A percentile compares a stretch with the other conserved stretches of the same genome.
phyloP scores from a whole-genome alignment of 2,329 filamentous ascomycete species.

The Colletotrichum sp. region DNA sequence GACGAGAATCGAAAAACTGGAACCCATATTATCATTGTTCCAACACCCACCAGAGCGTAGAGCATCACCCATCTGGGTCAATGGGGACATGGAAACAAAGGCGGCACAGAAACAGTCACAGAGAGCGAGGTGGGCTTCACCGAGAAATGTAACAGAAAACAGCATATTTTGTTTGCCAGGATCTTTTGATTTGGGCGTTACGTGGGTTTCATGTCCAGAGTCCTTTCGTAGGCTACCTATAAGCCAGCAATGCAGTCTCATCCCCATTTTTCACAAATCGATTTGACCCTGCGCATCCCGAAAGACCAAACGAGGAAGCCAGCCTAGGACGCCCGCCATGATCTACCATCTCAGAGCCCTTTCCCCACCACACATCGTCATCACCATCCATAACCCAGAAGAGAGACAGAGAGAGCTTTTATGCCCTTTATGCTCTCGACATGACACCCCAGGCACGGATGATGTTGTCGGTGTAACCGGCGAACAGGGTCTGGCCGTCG shows the following conservation, averaged over 20 bases:
- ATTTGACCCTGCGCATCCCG: slow-evolving; percentile 39
- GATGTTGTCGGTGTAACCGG: slow-evolving; percentile 99
- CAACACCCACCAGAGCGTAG: not conserved
- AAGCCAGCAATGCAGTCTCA: slow-evolving; percentile 35
- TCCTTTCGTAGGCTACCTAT: slow-evolving; percentile 38
- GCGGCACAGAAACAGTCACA: not conserved
- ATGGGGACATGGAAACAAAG: not conserved
- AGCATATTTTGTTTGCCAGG: slow-evolving; percentile 24
- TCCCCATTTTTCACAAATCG: slow-evolving; percentile 24
- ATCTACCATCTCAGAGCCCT: slow-evolving; percentile 38
- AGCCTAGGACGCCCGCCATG: slow-evolving; percentile 51
- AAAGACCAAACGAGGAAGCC: slow-evolving; percentile 51
- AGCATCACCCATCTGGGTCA: not conserved
- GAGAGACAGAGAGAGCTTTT: slow-evolving; percentile 17
- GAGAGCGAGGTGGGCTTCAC: not conserved
- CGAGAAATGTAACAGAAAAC: not conserved
- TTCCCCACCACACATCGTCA: slow-evolving; percentile 18
- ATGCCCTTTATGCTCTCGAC: slow-evolving; percentile 76
- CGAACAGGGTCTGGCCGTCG: slow-evolving; percentile 98
- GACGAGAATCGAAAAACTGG: not conserved
- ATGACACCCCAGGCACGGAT: slow-evolving; percentile 98
- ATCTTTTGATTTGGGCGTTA: slow-evolving; percentile 34
- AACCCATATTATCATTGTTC: not conserved
- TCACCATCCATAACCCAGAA: slow-evolving; percentile 21
- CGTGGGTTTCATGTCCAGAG: slow-evolving; percentile 43